Percentiles rank a stretch among this genome's conserved stretches.
Conservation (phyloP, 2,329 filamentous ascomycete genomes). For the Neofusicoccum parvum region DNA sequence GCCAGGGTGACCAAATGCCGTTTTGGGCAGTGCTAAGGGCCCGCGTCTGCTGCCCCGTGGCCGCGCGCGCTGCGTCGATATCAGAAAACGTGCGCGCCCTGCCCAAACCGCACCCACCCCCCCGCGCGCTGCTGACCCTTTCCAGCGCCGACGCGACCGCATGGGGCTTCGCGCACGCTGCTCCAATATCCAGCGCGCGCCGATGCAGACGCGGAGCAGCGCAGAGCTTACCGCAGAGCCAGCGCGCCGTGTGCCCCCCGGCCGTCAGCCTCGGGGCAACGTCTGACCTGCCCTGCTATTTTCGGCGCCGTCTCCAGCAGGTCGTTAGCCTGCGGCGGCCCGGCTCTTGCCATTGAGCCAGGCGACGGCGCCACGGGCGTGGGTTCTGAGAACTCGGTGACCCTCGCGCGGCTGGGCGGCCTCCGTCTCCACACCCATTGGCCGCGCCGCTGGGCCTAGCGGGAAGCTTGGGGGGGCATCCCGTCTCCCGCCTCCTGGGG, state of each 20-base stretch:
- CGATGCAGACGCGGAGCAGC: neutral
- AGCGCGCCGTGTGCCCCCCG: neutral
- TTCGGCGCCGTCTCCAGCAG: neutral
- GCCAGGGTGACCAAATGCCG: conserved; percentile 4
- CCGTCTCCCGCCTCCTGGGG: conserved; percentile 3
- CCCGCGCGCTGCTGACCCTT: neutral
- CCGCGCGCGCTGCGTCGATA: conserved; percentile 1
- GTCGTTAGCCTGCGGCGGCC: conserved; percentile 8
- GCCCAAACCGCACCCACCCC: neutral
- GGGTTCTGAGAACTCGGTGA: neutral
- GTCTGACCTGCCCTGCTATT: conserved; percentile 14
- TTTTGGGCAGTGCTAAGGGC: neutral
- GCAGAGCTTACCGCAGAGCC: conserved; percentile 3
- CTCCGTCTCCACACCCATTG: conserved; percentile 10
- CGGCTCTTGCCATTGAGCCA: conserved; percentile 7
- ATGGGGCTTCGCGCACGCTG: conserved; percentile 6
- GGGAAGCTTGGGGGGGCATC: conserved; percentile 10
- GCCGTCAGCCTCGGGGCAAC: conserved; percentile 17
- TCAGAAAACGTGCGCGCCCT: conserved; percentile 16
- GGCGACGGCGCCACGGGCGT: conserved; percentile 13
- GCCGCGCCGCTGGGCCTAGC: conserved; percentile 4
- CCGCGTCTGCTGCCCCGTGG: neutral
- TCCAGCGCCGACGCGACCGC: neutral
- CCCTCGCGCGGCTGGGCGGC: neutral
- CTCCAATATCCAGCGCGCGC: neutral